Evolutionary conservation across 1,284 basidiomycete species (phyloP), one percentile per base, ranked within the genome.

Genomic region (Ganoderma multipileum): DNA sequence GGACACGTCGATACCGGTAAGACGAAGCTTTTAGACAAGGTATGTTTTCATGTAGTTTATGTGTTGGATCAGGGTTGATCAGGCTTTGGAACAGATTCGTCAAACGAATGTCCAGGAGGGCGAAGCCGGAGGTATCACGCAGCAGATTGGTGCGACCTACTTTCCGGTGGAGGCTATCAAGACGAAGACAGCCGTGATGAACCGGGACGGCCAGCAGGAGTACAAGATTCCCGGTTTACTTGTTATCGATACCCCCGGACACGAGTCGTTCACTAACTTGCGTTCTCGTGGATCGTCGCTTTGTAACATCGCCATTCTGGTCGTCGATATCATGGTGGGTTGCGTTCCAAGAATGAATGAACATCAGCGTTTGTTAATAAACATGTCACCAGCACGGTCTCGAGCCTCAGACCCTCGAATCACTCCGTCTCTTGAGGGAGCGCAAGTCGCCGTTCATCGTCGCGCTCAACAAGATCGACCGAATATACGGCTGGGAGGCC

Each of bases 1-100:
- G 98, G 98, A 70, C 98, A 99, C 81, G 98, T 99, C 88, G 98
- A 99, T 86, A 99, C 97, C 4, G 98, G 98, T 74, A 99, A 99
- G 85, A 99, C 98, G 54, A 99, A 99, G 82, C 83, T 99, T 61
- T 84, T 99, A 73, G 98, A 99, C 82, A 99, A 99, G 87, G 95
- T 94, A 66, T 59, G 81, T 72, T 60, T 42, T 28, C 23, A 14
- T 26, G 26, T 11, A n/a, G 18, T 18, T 8, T 30, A 11, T 30
- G 2, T 6, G 52, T n/a, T 36, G 30, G n/a, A 50, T 18, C 16
- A 36, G 36, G 41, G 4, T 33, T 72, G 12, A 70, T 23, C 33
- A 44, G 42, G 55, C n/a, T 55, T 62, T 50, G 44, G 55, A 54
- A 39, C 63, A 96, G 95, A 99, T 99, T 79, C 96, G 98, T 76